These are phyloP conservation scores for Botrytis fabae DNA, from an alignment of 2,329 filamentous ascomycete species.

Conservation along the genomic window DNA sequence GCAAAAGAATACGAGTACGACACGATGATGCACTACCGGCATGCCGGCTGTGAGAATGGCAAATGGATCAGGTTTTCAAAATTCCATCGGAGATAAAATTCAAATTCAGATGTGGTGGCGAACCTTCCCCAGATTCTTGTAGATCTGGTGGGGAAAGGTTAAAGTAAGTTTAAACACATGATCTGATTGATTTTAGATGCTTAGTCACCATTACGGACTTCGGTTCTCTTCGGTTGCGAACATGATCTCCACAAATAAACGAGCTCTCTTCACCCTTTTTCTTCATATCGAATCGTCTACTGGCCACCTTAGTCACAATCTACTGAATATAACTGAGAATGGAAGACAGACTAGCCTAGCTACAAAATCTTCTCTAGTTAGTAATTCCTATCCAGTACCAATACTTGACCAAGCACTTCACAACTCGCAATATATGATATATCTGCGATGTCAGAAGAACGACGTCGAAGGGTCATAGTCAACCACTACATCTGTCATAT, in stretches of 20 bases:
- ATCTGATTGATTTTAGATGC: not conserved
- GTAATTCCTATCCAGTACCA: not conserved
- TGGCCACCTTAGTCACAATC: not conserved
- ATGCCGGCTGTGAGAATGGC: not conserved
- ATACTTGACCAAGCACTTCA: not conserved
- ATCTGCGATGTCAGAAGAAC: not conserved
- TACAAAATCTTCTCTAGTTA: not conserved
- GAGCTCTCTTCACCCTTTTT: not conserved
- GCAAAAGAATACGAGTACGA: conserved; percentile 5
- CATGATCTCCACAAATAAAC: not conserved
- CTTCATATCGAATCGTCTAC: not conserved
- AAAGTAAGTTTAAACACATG: not conserved
- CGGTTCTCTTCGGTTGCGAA: not conserved
- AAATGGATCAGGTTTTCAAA: not conserved
- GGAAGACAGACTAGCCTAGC: not conserved
- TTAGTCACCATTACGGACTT: not conserved
- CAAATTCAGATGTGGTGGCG: not conserved
- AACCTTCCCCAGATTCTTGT: not conserved
- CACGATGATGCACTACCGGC: not conserved
- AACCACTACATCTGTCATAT: not conserved
- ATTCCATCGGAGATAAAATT: not conserved
- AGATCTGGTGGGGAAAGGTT: not conserved
- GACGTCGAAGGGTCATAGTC: not conserved
- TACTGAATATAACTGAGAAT: not conserved
- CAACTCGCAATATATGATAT: not conserved